Conservation (phyloP, 352 stramenopile genomes). For the Phytophthora citricola region DNA sequence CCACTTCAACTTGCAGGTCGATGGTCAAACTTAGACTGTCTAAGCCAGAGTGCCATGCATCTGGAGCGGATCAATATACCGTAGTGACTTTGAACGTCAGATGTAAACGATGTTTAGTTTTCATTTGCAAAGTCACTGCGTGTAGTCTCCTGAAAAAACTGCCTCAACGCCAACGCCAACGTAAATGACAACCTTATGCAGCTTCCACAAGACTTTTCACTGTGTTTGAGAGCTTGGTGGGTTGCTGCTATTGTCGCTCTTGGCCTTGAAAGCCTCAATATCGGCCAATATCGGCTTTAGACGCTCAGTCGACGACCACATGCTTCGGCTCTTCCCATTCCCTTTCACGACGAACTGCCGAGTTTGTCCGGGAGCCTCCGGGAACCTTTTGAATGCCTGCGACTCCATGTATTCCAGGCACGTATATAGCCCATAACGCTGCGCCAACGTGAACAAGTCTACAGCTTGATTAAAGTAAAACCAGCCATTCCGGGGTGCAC, state of each 20-base stretch:
- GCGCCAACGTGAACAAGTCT: constrained; percentile 28
- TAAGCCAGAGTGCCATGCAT: no score
- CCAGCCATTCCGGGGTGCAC: constrained; percentile 30
- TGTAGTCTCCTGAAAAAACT: no score
- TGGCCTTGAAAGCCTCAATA: constrained; percentile 25
- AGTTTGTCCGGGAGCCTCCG: constrained; percentile 3
- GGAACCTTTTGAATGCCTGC: constrained; percentile 31
- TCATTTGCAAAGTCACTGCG: no score
- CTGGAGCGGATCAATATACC: no score
- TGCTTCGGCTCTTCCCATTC: constrained; percentile 37
- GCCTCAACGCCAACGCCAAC: no score
- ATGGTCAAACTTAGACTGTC: no score
- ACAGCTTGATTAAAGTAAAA: constrained; percentile 27
- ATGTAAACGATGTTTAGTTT: no score
- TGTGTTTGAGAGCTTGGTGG: background rate
- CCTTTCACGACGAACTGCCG: background rate
- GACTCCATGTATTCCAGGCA: constrained; percentile 39
- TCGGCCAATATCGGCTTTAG: constrained; percentile 18
- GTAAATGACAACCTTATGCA: no score
- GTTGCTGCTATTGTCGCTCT: background rate
- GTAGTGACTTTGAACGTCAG: no score
- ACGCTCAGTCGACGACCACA: constrained; percentile 33
- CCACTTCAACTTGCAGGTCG: no score
- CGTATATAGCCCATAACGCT: constrained; percentile 10
- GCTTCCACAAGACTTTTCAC: no score